Evolutionary conservation across 2,329 filamentous ascomycete genomes (phyloP).

Genomic region (Alternaria alternata): DNA sequence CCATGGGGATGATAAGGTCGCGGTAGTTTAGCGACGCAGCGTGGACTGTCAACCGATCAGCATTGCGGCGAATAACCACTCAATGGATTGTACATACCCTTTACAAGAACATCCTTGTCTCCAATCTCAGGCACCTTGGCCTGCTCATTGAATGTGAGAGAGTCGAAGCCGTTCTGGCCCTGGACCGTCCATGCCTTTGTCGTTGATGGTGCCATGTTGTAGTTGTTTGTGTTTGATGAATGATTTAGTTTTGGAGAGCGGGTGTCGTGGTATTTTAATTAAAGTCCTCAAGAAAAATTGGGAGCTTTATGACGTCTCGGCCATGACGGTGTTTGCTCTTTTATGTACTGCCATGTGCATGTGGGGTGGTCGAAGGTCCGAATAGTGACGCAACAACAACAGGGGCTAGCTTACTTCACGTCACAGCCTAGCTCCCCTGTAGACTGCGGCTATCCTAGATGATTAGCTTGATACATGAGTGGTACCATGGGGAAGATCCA

Average conservation of each 20-base stretch:
- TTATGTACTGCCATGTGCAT: slow-evolving; percentile 23
- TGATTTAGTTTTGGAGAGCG: not conserved
- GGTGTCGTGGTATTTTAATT: not conserved
- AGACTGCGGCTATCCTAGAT: slow-evolving; percentile 8
- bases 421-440: slow-evolving; percentile 10
- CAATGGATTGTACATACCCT: slow-evolving; percentile 51
- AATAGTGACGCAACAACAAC: slow-evolving; percentile 34
- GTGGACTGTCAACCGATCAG: slow-evolving; percentile 50
- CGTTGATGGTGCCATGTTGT: slow-evolving; percentile 53
- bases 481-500: not conserved
- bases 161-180: slow-evolving; percentile 66
- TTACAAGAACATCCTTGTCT: slow-evolving; percentile 76
- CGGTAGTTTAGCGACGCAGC: slow-evolving; percentile 60
- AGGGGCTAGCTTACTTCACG: slow-evolving; percentile 12
- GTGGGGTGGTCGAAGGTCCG: slow-evolving; percentile 24
- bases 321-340: slow-evolving; percentile 11
- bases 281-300: not conserved
- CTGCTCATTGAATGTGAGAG: slow-evolving; percentile 63
- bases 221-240: not conserved
- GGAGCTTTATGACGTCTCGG: not conserved
- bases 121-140: slow-evolving; percentile 67
- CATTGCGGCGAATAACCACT: not conserved
- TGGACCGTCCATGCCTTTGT: slow-evolving; percentile 66
- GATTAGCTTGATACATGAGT: slow-evolving; percentile 1
- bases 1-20: slow-evolving; percentile 58